A percentile compares a stretch with the other conserved stretches of the same genome.
Evolutionary conservation across 305 asterid genomes (phyloP).

Genomic region (Salvia sclarea): DNA sequence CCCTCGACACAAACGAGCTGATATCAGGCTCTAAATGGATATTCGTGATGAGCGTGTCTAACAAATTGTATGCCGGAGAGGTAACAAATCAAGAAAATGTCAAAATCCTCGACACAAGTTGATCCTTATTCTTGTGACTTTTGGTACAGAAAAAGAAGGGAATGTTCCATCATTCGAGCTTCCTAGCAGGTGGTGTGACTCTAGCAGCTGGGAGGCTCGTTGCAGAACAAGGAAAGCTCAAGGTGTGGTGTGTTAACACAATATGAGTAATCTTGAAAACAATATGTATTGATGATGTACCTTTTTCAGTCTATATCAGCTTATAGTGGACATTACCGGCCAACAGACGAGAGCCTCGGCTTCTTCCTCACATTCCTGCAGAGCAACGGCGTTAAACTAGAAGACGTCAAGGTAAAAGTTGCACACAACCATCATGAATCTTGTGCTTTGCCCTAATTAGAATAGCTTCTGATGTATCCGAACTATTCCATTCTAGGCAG

Average conservation of each 20-base stretch:
- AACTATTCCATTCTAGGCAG: constrained; percentile 35
- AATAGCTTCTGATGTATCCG: not conserved
- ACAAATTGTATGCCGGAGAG: constrained; percentile 52
- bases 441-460: not conserved
- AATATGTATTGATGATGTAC: not conserved
- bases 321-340: constrained; percentile 52
- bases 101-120: not conserved
- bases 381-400: constrained; percentile 41
- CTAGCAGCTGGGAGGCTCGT: constrained; percentile 63
- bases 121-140: not conserved
- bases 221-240: constrained; percentile 52
- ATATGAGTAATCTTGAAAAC: not conserved
- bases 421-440: constrained; percentile 7
- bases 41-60: constrained; percentile 58
- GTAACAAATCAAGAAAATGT: constrained; percentile 1
- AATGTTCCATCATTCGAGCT: constrained; percentile 66
- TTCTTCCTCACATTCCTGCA: constrained; percentile 42
- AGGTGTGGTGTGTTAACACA: constrained; percentile 41
- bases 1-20: constrained; percentile 45
- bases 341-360: constrained; percentile 45
- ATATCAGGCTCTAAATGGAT: constrained; percentile 58
- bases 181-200: constrained; percentile 70
- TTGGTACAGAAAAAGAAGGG: constrained; percentile 54
- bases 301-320: constrained; percentile 47
- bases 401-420: constrained; percentile 41